phyloP scores from a whole-genome alignment of 148 eudicot genomes.

The Mesembryanthemum crystallinum region DNA sequence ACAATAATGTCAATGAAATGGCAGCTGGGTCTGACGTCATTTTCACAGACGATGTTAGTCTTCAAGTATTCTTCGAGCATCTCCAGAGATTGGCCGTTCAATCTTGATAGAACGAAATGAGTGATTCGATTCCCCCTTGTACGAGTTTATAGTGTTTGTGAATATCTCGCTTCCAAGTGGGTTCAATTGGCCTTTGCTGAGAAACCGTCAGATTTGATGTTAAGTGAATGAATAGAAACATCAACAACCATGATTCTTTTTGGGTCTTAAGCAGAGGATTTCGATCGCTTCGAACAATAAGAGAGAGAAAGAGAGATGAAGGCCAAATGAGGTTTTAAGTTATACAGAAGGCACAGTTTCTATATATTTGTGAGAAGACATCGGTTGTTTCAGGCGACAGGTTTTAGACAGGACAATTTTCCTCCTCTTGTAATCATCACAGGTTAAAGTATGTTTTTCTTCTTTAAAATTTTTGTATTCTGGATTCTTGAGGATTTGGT shows the following conservation, averaged over 20 bases:
- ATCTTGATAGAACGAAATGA: slow-evolving; percentile 44
- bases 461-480: neutral
- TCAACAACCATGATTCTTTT: slow-evolving; percentile 30
- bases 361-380: slow-evolving; percentile 1
- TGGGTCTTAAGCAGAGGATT: slow-evolving; percentile 4
- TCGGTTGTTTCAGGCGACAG: slow-evolving; percentile 21
- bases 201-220: slow-evolving; percentile 7
- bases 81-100: slow-evolving; percentile 96
- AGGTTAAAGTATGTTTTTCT: slow-evolving; percentile 15
- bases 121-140: neutral
- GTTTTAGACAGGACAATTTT: slow-evolving; percentile 16
- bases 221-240: neutral
- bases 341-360: slow-evolving; percentile 26
- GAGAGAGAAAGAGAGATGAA: slow-evolving; percentile 7
- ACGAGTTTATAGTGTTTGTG: slow-evolving; percentile 15
- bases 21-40: slow-evolving; percentile 84
- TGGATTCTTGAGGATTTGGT: slow-evolving; percentile 12
- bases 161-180: slow-evolving; percentile 8
- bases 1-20: slow-evolving; percentile 75
- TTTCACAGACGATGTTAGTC: slow-evolving; percentile 93
- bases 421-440: slow-evolving; percentile 21
- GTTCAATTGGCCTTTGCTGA: slow-evolving; percentile 12
- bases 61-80: slow-evolving; percentile 91
- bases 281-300: slow-evolving; percentile 1
- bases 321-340: slow-evolving; percentile 22